Base-by-base conservation (phyloP, 2,329 filamentous ascomycete genomes). In the Pestalotiopsis sp. region DNA sequence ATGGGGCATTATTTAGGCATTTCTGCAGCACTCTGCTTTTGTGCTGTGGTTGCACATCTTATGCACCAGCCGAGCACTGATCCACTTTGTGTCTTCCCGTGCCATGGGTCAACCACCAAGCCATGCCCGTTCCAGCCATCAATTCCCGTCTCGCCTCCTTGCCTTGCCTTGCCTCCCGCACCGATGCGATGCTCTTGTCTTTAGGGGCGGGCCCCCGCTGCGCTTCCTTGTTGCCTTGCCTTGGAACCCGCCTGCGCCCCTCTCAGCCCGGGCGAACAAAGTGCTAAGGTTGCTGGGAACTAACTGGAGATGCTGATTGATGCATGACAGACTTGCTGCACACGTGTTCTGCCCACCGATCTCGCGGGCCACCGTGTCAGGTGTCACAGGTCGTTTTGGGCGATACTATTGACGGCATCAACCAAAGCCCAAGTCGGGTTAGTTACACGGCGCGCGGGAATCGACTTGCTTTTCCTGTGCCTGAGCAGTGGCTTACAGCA, bases 331-430 rank as follows among this genome's bases (percentile, higher is more conserved):
- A 35, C 56, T 35, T 26, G 26, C 58, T 61, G 58, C 58, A 61
- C 58, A 61, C 58, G 58, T 61, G 58, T 39, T 61, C 13, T 22
- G 58, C 30, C 58, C 58, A 61, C 58, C 56, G 22, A 58, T 40
- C 30, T 22, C 58, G 58, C n/a, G 22, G 26, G 56, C 10, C 22
- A 13, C 14, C 24, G 22, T 30, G 22, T 58, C 56, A 13, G 56
- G 56, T 35, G 56, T 26, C 22, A 26, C 56, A 58, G 13, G 56
- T 58, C 56, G n/a, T 30, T 35, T 58, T 20, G 56, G n/a, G 56
- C 22, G 6, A 58, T 35, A 58, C 14, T 35, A 13, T 58, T 22
- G 56, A 26, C 9, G 24, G 17, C 11, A 26, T 9, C 20, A 20
- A 52, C 44, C 20, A 52, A 20, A 52, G 10, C 44, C 17, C 44